Evolutionary conservation across 768 basidiomycete species (phyloP).

Genomic region (Lepiota venenata): DNA sequence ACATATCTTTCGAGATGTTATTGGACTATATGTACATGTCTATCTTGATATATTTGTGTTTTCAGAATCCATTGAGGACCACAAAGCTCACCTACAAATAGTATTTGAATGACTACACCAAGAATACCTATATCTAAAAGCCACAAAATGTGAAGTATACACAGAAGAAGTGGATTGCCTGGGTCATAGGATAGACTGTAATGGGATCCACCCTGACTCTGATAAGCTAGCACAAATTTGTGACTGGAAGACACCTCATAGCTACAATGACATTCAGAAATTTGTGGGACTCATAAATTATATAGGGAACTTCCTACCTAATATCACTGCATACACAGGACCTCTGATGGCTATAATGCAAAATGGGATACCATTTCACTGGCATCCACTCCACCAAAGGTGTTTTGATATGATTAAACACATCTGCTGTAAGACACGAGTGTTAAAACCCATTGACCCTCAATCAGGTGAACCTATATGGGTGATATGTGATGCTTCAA

Average conservation of each 20-base stretch:
- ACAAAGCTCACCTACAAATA: conserved; percentile 27
- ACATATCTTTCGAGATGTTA: conserved; percentile 30
- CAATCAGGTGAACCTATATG: conserved; percentile 19
- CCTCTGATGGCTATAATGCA: conserved; percentile 25
- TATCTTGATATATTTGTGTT: conserved; percentile 43
- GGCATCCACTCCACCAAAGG: background rate
- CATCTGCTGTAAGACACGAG: conserved; percentile 18
- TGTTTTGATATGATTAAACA: conserved; percentile 15
- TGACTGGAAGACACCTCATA: conserved; percentile 29
- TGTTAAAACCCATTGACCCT: conserved; percentile 21
- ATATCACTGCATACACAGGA: conserved; percentile 27
- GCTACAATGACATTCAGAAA: conserved; percentile 31
- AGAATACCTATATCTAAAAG: conserved; percentile 27
- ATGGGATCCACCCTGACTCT: conserved; percentile 30
- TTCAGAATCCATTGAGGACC: conserved; percentile 32
- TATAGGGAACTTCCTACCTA: conserved; percentile 31
- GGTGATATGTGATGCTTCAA: conserved; percentile 24
- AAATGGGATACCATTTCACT: conserved; percentile 24
- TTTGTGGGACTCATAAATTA: conserved; percentile 41
- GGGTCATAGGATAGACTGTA: conserved; percentile 36
- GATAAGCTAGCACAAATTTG: conserved; percentile 32
- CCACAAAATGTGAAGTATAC: conserved; percentile 30
- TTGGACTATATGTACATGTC: conserved; percentile 36
- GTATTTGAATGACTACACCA: conserved; percentile 27
- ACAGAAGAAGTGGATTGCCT: conserved; percentile 29